Conservation (phyloP, 805 yeast species). For the Suhomyces vadensis region DNA sequence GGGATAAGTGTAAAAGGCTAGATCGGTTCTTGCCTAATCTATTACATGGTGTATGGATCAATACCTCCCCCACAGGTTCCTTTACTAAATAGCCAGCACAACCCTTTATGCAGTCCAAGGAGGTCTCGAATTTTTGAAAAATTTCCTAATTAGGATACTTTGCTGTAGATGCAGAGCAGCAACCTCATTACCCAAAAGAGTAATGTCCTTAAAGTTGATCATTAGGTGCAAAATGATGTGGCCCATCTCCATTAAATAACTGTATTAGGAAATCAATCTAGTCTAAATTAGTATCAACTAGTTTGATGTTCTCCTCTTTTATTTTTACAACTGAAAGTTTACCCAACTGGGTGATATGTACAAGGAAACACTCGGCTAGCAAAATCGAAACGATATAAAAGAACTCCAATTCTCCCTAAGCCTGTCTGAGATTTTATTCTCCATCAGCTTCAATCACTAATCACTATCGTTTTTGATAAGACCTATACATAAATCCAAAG, state of each 20-base stretch:
- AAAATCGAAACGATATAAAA: neutral
- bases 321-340: neutral
- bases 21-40: no score
- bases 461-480: slow-evolving; percentile 4
- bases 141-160: slow-evolving; percentile 5
- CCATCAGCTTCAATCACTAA: slow-evolving; percentile 1
- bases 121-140: neutral
- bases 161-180: neutral
- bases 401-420: neutral
- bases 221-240: slow-evolving; percentile 5
- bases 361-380: neutral
- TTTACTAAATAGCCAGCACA: no score
- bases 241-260: slow-evolving; percentile 1
- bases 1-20: no score
- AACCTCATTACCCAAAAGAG: slow-evolving; percentile 2
- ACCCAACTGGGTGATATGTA: neutral
- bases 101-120: no score
- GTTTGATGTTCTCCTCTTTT: neutral
- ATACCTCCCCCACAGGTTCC: no score
- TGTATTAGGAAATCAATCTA: slow-evolving; percentile 7
- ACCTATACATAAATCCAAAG: neutral
- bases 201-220: neutral
- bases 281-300: neutral
- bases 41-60: no score
- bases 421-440: neutral